phyloP scores from a whole-genome alignment of 2,329 filamentous ascomycete species.

The Cyanodermella asteris region DNA sequence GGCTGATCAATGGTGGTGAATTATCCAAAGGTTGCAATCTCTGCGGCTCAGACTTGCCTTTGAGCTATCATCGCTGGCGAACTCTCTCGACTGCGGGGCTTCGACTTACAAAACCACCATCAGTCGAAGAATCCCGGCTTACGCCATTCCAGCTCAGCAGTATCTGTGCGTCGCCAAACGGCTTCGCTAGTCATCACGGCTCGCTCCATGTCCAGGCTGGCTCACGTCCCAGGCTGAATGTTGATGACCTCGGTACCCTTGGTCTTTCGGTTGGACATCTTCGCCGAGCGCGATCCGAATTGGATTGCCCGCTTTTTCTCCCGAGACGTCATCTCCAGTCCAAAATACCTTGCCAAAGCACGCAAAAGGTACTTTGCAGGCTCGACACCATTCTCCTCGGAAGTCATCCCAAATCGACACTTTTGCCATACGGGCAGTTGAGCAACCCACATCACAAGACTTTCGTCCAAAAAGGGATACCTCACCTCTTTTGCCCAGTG shows the following conservation, averaged over 20 bases:
- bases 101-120: too few relatives aligned
- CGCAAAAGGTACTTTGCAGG: conserved; percentile 64
- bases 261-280: conserved; percentile 46
- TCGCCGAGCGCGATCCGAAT: conserved; percentile 62
- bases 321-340: conserved; percentile 46
- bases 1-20: too few relatives aligned
- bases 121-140: too few relatives aligned
- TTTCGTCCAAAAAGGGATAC: conserved; percentile 80
- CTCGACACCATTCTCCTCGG: conserved; percentile 27
- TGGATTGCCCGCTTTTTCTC: conserved; percentile 90
- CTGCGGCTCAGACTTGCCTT: conserved; percentile 11
- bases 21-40: too few relatives aligned
- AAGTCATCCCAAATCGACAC: conserved; percentile 50
- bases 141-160: conserved; percentile 37
- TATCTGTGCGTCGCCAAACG: too few relatives aligned
- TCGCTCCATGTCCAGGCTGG: too few relatives aligned
- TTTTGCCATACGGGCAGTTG: conserved; percentile 57
- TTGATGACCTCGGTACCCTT: conserved; percentile 44
- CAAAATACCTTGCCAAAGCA: conserved; percentile 51
- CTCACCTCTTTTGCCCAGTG: conserved; percentile 76
- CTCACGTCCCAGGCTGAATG: conserved; percentile 11
- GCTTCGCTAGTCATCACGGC: too few relatives aligned
- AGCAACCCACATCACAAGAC: conserved; percentile 63
- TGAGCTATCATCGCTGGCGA: conserved; percentile 4
- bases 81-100: too few relatives aligned